phyloP scores from a whole-genome alignment of 2,329 filamentous ascomycete species.

The Epichloe scottii region DNA sequence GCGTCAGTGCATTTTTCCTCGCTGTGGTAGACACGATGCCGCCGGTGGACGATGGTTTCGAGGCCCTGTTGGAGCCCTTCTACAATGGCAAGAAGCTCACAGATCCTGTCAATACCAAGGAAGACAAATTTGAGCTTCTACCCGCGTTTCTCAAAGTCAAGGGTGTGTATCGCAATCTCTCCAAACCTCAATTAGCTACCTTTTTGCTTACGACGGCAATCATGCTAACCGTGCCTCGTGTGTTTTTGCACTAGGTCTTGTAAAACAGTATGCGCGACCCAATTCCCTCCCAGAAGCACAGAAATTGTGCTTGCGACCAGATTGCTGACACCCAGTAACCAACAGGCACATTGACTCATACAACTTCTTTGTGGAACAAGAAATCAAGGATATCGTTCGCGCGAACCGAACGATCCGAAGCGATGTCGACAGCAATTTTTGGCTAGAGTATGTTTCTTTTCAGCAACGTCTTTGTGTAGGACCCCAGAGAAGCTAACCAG shows the following conservation, averaged over 20 bases:
- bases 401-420: constrained; percentile 81
- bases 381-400: constrained; percentile 92
- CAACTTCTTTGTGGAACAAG: constrained; percentile 94
- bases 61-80: constrained; percentile 53
- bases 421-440: constrained; percentile 87
- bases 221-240: neutral
- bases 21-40: constrained; percentile 29
- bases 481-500: neutral
- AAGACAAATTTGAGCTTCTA: constrained; percentile 93
- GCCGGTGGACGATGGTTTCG: constrained; percentile 48
- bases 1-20: no score
- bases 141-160: constrained; percentile 98
- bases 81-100: constrained; percentile 57
- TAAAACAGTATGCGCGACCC: constrained; percentile 57
- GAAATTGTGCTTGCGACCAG: neutral
- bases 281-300: neutral
- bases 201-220: neutral
- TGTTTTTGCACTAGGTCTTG: constrained; percentile 40
- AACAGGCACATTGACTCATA: constrained; percentile 82
- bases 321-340: constrained; percentile 8
- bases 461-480: neutral
- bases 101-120: constrained; percentile 49
- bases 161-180: constrained; percentile 30
- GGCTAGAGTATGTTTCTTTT: constrained; percentile 51
- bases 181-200: neutral